Evolutionary conservation across 2,329 filamentous ascomycete species (phyloP), one percentile per base, ranked within the genome.

Genomic region (Daldinia sp.): DNA sequence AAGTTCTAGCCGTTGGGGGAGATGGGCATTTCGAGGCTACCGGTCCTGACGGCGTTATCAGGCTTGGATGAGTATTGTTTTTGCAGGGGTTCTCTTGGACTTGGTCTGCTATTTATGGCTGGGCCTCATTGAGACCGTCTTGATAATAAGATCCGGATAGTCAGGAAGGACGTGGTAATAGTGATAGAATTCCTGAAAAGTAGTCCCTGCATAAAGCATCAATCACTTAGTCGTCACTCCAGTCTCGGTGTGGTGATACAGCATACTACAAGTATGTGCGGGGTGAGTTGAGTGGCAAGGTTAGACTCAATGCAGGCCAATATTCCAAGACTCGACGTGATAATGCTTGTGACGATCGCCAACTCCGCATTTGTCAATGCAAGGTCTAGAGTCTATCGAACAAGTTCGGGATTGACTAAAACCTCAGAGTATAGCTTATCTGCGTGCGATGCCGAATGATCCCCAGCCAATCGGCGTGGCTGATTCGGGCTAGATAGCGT

Each of bases 401-500:
- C 42, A 41, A n/a, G 26, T n/a, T 15, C 15, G 51, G 37, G 23
- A 18, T 59, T 44, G 42, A 63, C 41, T 48, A 28, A n/a, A 68
- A 59, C 65, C 62, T 65, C 60, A 63, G 61, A 65, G 35, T 63
- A 63, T 65, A 69, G 69, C 69, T 71, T 69, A 69, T 71, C 69
- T 69, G n/a, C 20, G 57, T 1, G 7, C 54, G 63, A 72, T 70
- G 60, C 69, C 69, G 69, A 72, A 66, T 39, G 44, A 72, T 72
- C 62, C 53, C 69, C 69, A 41, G 56, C 64, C 67, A 70, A 70
- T 72, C 20, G 55, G 42, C 12, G 48, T 26, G 15, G 2, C 42
- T 35, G 53, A 33, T 30, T 63, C 60, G 51, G 23, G 39, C 50
- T 67, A 60, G 60, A 44, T 63, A 53, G 48, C 13, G 35, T 57